phyloP scores from a whole-genome alignment of 2,329 filamentous ascomycete species.

The Pseudohalonectria lignicola region DNA sequence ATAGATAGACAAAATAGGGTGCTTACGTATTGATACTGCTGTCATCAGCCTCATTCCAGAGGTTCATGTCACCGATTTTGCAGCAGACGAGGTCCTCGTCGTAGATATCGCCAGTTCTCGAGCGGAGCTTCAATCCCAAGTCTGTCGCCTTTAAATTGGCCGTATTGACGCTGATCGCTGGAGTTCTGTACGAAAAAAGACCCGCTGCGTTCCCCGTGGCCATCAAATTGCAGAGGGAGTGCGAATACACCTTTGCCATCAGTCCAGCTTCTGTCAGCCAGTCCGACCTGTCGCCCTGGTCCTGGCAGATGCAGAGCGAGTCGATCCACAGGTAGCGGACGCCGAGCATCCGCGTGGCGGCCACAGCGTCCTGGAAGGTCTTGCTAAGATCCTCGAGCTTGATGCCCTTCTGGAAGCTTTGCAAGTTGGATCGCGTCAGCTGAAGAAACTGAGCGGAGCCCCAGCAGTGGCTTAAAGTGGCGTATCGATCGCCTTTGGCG shows the following conservation, averaged over 20 bases:
- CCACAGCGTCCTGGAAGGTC: slow-evolving; percentile 7
- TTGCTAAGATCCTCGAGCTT: slow-evolving; percentile 1
- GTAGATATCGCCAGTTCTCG: slow-evolving; percentile 22
- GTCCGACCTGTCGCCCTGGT: background rate
- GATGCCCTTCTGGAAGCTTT: slow-evolving; percentile 1
- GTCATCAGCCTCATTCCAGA: background rate
- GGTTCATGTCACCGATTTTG: background rate
- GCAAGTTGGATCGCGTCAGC: background rate
- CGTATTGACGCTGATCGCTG: background rate
- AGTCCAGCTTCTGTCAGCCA: slow-evolving; percentile 3
- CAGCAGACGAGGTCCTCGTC: slow-evolving; percentile 6
- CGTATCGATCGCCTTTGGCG: background rate
- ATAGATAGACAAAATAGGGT: too few species aligned
- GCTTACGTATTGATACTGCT: background rate
- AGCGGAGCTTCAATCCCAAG: slow-evolving; percentile 11
- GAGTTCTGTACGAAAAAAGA: background rate
- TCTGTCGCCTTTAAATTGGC: background rate
- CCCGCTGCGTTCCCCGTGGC: background rate
- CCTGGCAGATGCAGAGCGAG: slow-evolving; percentile 4
- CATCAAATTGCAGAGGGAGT: slow-evolving; percentile 1
- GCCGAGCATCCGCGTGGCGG: background rate
- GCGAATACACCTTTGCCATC: slow-evolving; percentile 6
- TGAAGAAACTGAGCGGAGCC: background rate
- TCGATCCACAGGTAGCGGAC: slow-evolving; percentile 5
- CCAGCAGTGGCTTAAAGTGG: background rate